Conservation (phyloP, 2,329 filamentous ascomycete species). For the Mycogone perniciosa region DNA sequence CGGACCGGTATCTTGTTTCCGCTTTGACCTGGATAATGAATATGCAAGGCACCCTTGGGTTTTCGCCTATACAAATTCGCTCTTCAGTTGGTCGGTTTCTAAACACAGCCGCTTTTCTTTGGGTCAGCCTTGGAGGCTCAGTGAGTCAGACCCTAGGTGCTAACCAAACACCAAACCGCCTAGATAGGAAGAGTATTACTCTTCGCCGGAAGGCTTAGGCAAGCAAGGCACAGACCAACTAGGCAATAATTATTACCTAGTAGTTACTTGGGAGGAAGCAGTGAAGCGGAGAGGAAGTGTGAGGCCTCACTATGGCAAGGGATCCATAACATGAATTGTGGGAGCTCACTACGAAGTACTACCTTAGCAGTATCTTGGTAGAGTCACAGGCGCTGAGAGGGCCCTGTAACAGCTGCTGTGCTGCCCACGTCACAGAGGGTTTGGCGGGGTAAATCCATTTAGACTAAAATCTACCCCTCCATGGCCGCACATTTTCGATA, state of each 20-base stretch:
- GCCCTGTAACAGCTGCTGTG: too few relatives aligned
- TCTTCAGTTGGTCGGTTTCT: too few relatives aligned
- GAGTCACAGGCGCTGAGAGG: too few relatives aligned
- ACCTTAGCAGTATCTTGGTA: too few relatives aligned
- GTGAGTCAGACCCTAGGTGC: slow-evolving; percentile 9
- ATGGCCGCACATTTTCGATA: neutral
- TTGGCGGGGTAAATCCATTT: neutral
- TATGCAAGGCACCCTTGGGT: neutral
- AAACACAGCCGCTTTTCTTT: neutral
- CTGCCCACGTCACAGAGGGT: neutral
- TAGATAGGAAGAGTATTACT: slow-evolving; percentile 1
- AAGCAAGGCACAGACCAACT: neutral
- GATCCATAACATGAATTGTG: too few relatives aligned
- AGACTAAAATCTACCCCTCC: neutral
- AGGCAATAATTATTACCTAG: too few relatives aligned
- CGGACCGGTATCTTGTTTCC: neutral
- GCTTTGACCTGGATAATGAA: neutral
- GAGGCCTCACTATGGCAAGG: too few relatives aligned
- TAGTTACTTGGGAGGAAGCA: too few relatives aligned
- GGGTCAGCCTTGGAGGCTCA: neutral
- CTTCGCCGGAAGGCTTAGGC: slow-evolving; percentile 1
- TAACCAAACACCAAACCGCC: neutral
- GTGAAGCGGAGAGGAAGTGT: too few relatives aligned
- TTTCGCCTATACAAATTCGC: neutral
- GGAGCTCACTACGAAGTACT: too few relatives aligned